Evolutionary conservation across 352 stramenopile genomes (phyloP), one percentile per base, ranked within the genome.

Genomic region (Phytophthora capsici): DNA sequence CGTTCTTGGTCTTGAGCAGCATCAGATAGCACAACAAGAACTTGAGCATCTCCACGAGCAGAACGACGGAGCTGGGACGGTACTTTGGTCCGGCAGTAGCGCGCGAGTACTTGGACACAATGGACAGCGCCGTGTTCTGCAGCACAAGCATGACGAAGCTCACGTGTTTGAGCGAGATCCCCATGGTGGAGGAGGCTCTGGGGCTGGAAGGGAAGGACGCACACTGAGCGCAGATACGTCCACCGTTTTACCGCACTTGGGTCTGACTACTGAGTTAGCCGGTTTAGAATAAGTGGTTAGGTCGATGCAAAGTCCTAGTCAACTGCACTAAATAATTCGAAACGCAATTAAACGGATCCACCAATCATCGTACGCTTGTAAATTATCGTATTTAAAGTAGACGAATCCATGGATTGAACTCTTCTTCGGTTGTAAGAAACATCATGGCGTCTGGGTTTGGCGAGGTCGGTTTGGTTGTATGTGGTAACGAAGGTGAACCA

Each of bases 61-160:
- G 57, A 28, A 96, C 80, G 16, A 88, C 88, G 32, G 83, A 92
- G 50, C 82, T 79, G 7, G 88, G 84, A 17, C 89, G 87, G 71
- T 96, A 96, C 73, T 96, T 96, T 51, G 85, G 83, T 3, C 83
- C 82, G 26, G 69, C 46, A 5, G 67, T 74, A 14, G 86, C 78
- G 17, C 88, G 82, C 54, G 88, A 94, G 75, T 93, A 94, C 78
- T 96, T 96, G 70, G 88, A 93, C 48, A 93, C 80, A 63, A 95
- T 93, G 48, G 85, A 84, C 26, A 95, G 78, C 53, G 86, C 85
- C 62, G 88, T 94, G 73, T 94, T 95, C 60, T 95, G 88, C 62
- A 93, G 47, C 65, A 94, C 86, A 47, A 95, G 88, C 86, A 95
- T 89, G 41, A 91, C 64, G 54, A 95, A 91, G 72, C 80, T 90